Evolutionary conservation across 2,329 filamentous ascomycete species (phyloP), one percentile per base, ranked within the genome.

Genomic region (Didymella arachidicola): DNA sequence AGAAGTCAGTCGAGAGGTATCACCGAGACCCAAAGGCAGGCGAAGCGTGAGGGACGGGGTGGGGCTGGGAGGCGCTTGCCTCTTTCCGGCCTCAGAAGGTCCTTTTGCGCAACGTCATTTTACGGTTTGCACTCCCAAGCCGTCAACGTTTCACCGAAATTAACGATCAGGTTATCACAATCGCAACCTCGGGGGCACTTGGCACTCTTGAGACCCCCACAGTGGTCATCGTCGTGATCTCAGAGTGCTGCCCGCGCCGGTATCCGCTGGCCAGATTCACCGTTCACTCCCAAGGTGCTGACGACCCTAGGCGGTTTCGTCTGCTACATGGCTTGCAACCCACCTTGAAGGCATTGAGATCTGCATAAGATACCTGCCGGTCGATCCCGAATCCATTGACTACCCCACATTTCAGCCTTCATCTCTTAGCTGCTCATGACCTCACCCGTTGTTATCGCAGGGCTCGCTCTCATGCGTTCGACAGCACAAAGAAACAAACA

Each of bases 381-480:
- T 54, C 46, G 45, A 54, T 54, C 56, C 45, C 50, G 50, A 54
- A 19, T 34, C 50, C 56, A 59, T 59, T 53, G 41, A 47, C 26
- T 57, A 62, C 65, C 62, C 62, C 65, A 61, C 53, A 61, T 48
- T 45, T 42, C 53, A 42, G 46, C 57, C 43, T 54, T 57, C 52
- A 62, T 59, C 29, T 61, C 55, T 29, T 45, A 48, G 36, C 19
- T 61, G 45, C 32, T 48, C 26, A 29, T 36, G 48, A 53, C 38
- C 38, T 52, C 30, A 45, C 38, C 39, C 14, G 10, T 26, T 25
- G 19, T 41, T 29, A 46, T 50, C 32, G 27, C 50, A 59, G 32
- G 50, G 8, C 34, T 34, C 14, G 11, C 12, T 36, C 22, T 54
- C 39, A 59, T 59, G 56, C 49, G 7, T 36, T 51, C 34, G 29